Evolutionary conservation across 2,329 filamentous ascomycete genomes (phyloP).

Genomic region (Phoma herbarum): DNA sequence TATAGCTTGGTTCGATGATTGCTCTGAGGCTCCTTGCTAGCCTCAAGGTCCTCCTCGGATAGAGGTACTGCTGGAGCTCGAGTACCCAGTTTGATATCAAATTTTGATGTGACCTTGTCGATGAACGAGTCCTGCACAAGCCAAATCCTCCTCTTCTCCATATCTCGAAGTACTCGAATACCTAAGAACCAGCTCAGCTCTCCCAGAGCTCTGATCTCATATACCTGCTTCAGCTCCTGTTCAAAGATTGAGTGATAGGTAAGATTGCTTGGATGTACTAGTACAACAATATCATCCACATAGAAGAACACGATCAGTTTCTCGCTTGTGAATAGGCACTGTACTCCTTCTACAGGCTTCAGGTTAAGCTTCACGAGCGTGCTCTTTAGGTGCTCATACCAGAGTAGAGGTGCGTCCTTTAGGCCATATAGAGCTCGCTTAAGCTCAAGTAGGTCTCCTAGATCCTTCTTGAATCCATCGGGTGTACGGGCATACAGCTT

Average conservation of each 20-base stretch:
- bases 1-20: conserved; percentile 14
- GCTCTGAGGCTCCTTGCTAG: conserved; percentile 1
- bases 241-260: too few species aligned
- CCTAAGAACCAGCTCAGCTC: too few species aligned
- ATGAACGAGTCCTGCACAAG: too few species aligned
- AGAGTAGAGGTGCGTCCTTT: conserved; percentile 29
- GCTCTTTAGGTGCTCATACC: conserved; percentile 24
- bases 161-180: too few species aligned
- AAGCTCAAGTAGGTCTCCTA: background rate
- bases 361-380: conserved; percentile 26
- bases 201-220: too few species aligned
- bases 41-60: conserved; percentile 5
- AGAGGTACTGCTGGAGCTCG: background rate
- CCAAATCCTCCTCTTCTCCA: too few species aligned
- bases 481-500: background rate
- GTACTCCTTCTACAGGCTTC: conserved; percentile 8
- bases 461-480: conserved; percentile 2
- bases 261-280: too few species aligned
- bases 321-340: conserved; percentile 5
- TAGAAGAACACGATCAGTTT: conserved; percentile 26
- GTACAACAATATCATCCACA: too few species aligned
- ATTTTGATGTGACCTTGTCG: too few species aligned
- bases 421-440: conserved; percentile 34
- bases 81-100: too few species aligned
- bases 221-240: too few species aligned